Evolutionary conservation across 2,329 filamentous ascomycete species (phyloP).

Genomic region (Scortechinia acanthostroma): DNA sequence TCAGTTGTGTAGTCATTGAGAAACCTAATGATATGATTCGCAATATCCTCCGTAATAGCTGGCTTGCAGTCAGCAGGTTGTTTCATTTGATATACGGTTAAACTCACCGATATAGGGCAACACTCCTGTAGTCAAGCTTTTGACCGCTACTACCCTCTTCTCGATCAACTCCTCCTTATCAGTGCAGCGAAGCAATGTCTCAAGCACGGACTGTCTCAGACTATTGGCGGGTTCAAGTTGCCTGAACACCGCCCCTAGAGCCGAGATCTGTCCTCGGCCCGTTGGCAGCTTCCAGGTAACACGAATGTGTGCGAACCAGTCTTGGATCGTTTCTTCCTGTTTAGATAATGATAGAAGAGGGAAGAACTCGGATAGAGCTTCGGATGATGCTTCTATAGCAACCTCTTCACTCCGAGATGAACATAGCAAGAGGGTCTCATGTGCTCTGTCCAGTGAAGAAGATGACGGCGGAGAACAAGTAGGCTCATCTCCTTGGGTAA

Average conservation of each 20-base stretch:
- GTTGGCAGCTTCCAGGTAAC: slow-evolving; percentile 22
- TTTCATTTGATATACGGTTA: slow-evolving; percentile 9
- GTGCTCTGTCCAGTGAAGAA: neutral
- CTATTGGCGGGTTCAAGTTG: slow-evolving; percentile 2
- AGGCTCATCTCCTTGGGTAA: slow-evolving; percentile 4
- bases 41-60: slow-evolving; percentile 28
- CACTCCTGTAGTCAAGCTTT: slow-evolving; percentile 22
- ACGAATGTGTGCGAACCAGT: slow-evolving; percentile 26
- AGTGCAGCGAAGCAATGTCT: slow-evolving; percentile 20
- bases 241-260: slow-evolving; percentile 27
- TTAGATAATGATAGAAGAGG: slow-evolving; percentile 18
- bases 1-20: slow-evolving; percentile 89
- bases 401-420: slow-evolving; percentile 26
- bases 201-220: slow-evolving; percentile 11
- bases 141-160: slow-evolving; percentile 27
- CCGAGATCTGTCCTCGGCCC: slow-evolving; percentile 30
- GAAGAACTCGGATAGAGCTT: slow-evolving; percentile 27
- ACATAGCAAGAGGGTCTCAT: slow-evolving; percentile 14
- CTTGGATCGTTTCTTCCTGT: slow-evolving; percentile 20
- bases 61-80: slow-evolving; percentile 25
- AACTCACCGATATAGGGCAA: slow-evolving; percentile 23
- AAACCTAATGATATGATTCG: slow-evolving; percentile 41
- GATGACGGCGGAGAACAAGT: neutral
- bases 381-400: slow-evolving; percentile 26
- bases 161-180: slow-evolving; percentile 25